These are phyloP conservation scores for Styphnolobium japonicum DNA, from an alignment of 306 rosid species.

Conservation along the genomic window DNA sequence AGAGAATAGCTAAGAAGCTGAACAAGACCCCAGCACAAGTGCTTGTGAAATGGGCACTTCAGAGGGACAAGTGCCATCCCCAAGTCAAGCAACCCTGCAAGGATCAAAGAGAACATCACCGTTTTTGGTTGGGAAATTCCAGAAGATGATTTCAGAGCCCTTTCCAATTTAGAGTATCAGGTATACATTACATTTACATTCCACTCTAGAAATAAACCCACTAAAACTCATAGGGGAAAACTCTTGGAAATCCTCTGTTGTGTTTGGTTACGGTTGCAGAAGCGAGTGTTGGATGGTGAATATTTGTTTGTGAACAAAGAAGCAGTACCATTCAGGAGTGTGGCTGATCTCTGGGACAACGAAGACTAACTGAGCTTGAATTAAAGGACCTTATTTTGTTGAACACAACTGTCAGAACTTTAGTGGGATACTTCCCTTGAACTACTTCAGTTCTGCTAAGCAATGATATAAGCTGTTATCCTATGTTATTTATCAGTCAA, in stretches of 20 bases:
- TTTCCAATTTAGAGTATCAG: neutral
- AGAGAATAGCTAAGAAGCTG: conserved; percentile 18
- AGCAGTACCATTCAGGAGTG: conserved; percentile 18
- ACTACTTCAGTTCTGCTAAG: neutral
- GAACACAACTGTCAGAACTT: neutral
- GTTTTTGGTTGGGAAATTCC: conserved; percentile 35
- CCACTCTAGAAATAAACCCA: neutral
- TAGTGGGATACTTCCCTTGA: neutral
- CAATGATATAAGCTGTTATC: neutral
- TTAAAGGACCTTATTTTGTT: neutral
- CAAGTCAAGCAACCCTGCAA: conserved; percentile 15
- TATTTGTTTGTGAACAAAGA: conserved; percentile 14
- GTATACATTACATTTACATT: neutral
- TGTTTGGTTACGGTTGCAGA: neutral
- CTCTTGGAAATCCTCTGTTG: neutral
- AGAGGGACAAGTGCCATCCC: conserved; percentile 31
- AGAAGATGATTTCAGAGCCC: conserved; percentile 7
- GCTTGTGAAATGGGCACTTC: conserved; percentile 23
- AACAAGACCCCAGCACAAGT: conserved; percentile 27
- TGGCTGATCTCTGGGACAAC: neutral
- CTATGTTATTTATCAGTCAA: neutral
- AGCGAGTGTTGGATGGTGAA: conserved; percentile 24
- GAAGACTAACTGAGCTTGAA: neutral
- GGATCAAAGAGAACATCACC: conserved; percentile 29
- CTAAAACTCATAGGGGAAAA: neutral